Evolutionary conservation across 2,329 filamentous ascomycete species (phyloP), one percentile per base, ranked within the genome.

Genomic region (Elsinoe necatrix): DNA sequence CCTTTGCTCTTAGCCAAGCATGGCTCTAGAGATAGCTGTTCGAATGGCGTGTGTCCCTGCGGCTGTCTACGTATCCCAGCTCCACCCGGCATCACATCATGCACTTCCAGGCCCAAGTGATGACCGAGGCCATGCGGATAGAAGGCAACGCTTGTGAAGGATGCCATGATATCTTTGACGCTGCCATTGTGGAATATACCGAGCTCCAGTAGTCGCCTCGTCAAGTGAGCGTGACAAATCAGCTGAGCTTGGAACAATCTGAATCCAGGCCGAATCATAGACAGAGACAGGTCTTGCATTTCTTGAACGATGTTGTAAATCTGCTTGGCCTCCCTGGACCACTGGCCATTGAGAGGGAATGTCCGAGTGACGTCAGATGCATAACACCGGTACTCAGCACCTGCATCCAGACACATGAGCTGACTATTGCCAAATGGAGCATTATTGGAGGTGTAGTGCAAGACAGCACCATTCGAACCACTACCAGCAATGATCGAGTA

Each of bases 71-170:
- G 27, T 37, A 51, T 48, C 16, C 20, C 29, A 12, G 45, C 34
- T 16, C 39, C 42, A 14, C 25, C 34, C 4, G 55, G 60, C 1
- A 62, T 58, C 2, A 72, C 67, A 62, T 96, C 91, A 69, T 96
- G 91, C 1, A 90, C 95, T 68, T 96, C 91, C 79, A 96, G 85
- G 60, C 91, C 91, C 8, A 96, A 76, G 68, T 95, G 92, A 71
- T 96, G 91, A 0, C 91, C 91, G 0, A 96, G 75, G 0, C 91
- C 91, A 68, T 96, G 91, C 1, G 91, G 91, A 67, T 95, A 88
- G 75, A 96, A 96, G 1, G 90, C 91, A 21, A 86, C 83, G 65
- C 87, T 92, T n/a, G 89, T 88, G 56, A 90, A 80, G 42, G 81
- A 82, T 62, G 83, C 79, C 59, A 95, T 80, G 21, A 96, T 87